Percentiles rank a stretch among this genome's conserved stretches.
Evolutionary conservation across 345 rosid species (phyloP).

Genomic region (Laguncularia racemosa): DNA sequence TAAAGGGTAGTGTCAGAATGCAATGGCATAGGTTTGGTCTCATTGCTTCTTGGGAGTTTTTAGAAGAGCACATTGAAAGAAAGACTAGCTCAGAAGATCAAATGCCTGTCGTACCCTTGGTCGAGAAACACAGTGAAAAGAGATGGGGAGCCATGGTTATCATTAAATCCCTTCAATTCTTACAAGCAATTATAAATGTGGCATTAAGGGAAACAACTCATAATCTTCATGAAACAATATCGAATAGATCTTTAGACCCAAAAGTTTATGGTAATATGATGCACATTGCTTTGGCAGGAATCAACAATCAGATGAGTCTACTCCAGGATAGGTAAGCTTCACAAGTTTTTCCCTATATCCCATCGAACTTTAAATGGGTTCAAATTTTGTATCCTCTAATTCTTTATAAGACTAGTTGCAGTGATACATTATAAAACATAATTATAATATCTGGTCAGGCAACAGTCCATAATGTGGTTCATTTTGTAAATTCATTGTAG

Average conservation of each 20-base stretch:
- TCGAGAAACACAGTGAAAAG: slow-evolving; percentile 67
- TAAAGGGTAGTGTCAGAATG: slow-evolving; percentile 96
- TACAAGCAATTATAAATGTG: slow-evolving; percentile 64
- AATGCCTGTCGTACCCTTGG: slow-evolving; percentile 32
- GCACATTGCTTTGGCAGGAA: slow-evolving; percentile 93
- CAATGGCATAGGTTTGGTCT: slow-evolving; percentile 98
- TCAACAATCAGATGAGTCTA: slow-evolving; percentile 96
- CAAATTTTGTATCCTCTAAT: too few species aligned
- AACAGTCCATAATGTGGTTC: too few species aligned
- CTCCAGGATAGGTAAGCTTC: slow-evolving; percentile 88
- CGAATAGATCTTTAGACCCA: slow-evolving; percentile 33
- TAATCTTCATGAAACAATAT: slow-evolving; percentile 32
- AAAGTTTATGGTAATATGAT: slow-evolving; percentile 78
- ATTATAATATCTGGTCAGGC: too few species aligned
- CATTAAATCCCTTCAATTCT: slow-evolving; percentile 84
- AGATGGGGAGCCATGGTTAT: slow-evolving; percentile 99
- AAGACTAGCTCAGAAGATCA: slow-evolving; percentile 54
- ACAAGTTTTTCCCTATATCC: not conserved
- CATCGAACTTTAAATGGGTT: not conserved
- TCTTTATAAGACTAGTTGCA: too few species aligned
- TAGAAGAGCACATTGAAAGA: slow-evolving; percentile 82
- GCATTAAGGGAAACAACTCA: slow-evolving; percentile 74
- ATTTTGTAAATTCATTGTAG: too few species aligned
- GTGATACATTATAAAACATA: too few species aligned
- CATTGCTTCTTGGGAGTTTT: slow-evolving; percentile 98